Base-by-base conservation (phyloP, 2,329 filamentous ascomycete species). In the Sporothrix phasma region DNA sequence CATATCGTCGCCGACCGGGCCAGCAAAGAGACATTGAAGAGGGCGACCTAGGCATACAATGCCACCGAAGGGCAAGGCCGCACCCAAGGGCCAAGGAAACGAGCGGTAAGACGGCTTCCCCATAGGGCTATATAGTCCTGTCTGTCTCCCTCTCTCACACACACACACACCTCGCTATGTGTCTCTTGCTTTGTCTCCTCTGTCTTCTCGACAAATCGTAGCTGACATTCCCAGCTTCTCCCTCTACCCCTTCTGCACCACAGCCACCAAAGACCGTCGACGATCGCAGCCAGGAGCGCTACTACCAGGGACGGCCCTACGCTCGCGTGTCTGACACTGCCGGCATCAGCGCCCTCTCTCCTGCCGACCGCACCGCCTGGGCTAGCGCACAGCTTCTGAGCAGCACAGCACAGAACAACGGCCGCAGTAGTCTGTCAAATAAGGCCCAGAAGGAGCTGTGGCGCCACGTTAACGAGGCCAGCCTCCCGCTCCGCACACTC, bases 371-470 rank as follows among this genome's bases (percentile, higher is more conserved):
- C 65, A 78, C 79, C 69, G 77, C 76, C 24, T 84, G 79, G 74
- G 70, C 77, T 43, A 78, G 80, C 72, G 70, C 77, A 19, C 75
- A 78, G 67, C 77, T 81, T 64, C 74, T 82, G 46, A 74, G 74
- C 74, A 51, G 71, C 75, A 71, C 76, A 39, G 75, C 73, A 66
- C 29, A 51, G n/a, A 37, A 17, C 34, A 37, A 45, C 37, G 59
- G 31, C 43, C 62, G 67, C 37, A 59, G 66, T 43, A 61, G 56
- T 46, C 70, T 73, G 37, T 71, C 72, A 1, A 75, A 76, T 72
- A 83, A 83, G 72, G 73, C 79, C 29, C 79, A 83, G 70, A 79
- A 80, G 69, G 82, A 85, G 69, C 79, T 82, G 70, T 86, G 83
- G 83, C 82, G 82, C 72, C 74, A 76, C 54, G 76, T 83, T 67